Base-by-base conservation (phyloP, 164 flowering plant species). In the Aristolochia fimbriata region DNA sequence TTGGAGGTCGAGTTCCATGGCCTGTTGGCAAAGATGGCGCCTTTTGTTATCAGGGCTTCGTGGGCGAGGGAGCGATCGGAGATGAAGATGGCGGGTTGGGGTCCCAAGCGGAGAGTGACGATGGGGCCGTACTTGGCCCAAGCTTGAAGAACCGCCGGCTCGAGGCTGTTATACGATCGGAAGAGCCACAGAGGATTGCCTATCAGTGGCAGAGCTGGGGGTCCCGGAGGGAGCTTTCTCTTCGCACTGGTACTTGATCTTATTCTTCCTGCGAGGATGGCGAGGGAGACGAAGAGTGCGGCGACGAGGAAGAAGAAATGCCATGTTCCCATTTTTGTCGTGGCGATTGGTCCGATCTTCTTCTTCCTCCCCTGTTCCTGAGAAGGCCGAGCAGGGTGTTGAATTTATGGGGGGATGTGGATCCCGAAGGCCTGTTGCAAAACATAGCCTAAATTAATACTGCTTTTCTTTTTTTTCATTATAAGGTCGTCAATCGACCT, bases 141-240 rank as follows among this genome's bases (percentile, higher is more conserved):
- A 23, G 79, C 71, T 49, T 30, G 10, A 3, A 61, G 66, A 47
- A 80, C 57, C 47, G 58, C 25, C 12, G 66, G 62, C 37, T 64
- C 75, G 15, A 77, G 19, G 0, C 74, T 67, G 4, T 24, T 7
- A 20, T 66, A 52, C 48, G 65, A 75, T 61, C 68, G 50, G 51
- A 55, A 83, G 80, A 10, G 79, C 77, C 1, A 85, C 85, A 6
- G 82, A 81, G 25, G 76, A 78, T 31, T 50, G 27, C 55, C 55
- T 15, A 52, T 27, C 22, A 52, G 0, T 6, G 55, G 55, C 27
- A 23, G 25, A 27, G 27, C 55, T 10, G 30, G 55, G 0, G 55
- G 55, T 1, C 55, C 55, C 1, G 55, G 55, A 10, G 55, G 55
- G 55, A 52, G 55, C 27, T 52, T 52, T 15, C 3, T 23, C 15